These are phyloP conservation scores for Pseudogymnoascus sp. DNA, from an alignment of 2,329 filamentous ascomycete genomes.

Conservation along the genomic window DNA sequence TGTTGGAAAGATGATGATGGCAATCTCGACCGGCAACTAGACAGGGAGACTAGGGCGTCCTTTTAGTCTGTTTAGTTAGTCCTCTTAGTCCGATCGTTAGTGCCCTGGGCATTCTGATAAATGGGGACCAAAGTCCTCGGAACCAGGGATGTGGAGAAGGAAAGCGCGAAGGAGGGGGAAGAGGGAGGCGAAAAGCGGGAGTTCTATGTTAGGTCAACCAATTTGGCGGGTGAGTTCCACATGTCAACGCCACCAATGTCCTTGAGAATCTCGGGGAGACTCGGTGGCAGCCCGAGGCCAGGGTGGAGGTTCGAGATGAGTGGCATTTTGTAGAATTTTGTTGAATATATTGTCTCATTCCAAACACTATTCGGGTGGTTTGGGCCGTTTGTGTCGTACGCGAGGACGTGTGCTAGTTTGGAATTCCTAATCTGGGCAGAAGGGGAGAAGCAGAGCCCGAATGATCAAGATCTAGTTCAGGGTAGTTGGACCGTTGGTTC, in stretches of 20 bases:
- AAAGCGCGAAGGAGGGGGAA: not conserved
- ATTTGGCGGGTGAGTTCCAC: not conserved
- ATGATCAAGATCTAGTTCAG: not conserved
- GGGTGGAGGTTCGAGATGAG: not conserved
- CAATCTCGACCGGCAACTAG: not conserved
- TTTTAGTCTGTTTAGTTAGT: conserved; percentile 1
- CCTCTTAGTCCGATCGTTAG: not conserved
- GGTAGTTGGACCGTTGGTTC: not conserved
- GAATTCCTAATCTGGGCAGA: not conserved
- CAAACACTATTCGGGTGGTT: not conserved
- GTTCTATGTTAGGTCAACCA: not conserved
- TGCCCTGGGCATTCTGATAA: not conserved
- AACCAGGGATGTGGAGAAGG: conserved; percentile 1
- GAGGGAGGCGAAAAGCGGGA: not conserved
- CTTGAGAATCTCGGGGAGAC: not conserved
- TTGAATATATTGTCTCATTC: conserved; percentile 2
- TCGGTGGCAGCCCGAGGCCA: not conserved
- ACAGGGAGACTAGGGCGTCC: not conserved
- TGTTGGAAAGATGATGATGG: not conserved
- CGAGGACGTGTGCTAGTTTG: not conserved
- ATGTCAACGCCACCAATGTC: not conserved
- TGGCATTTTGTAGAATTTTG: not conserved
- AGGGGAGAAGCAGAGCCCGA: not conserved
- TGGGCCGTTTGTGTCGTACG: not conserved
- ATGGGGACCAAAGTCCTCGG: not conserved